A percentile compares a stretch with the other conserved stretches of the same genome.
Conservation (phyloP, 129 eudicot species). For the Calendula officinalis region DNA sequence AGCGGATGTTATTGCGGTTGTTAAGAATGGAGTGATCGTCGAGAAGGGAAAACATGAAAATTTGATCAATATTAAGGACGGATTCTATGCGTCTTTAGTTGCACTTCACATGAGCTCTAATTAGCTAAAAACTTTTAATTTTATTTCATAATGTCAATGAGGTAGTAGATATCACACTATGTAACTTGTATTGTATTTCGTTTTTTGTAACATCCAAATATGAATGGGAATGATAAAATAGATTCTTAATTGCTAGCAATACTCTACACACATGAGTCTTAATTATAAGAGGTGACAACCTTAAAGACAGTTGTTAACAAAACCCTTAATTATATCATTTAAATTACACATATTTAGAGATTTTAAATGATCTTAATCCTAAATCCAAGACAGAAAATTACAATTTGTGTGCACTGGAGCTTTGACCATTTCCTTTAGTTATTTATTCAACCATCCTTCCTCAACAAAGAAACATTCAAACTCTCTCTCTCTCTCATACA, state of each 20-base stretch:
- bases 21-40: constrained; percentile 10
- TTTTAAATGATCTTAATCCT: not conserved
- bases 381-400: constrained; percentile 13
- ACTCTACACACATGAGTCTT: no score
- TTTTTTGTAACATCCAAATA: no score
- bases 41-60: constrained; percentile 17
- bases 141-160: not conserved
- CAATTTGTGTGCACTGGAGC: no score
- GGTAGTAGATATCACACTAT: no score
- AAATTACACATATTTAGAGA: not conserved
- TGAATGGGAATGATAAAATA: no score
- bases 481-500: not conserved
- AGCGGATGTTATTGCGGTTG: constrained; percentile 6
- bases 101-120: constrained; percentile 7
- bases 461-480: constrained; percentile 30
- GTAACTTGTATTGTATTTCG: no score
- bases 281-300: no score
- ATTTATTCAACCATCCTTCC: constrained; percentile 11
- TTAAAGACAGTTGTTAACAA: no score
- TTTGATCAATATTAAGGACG: not conserved
- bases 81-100: constrained; percentile 13
- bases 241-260: no score
- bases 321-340: not conserved
- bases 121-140: not conserved
- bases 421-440: constrained; percentile 22